Evolutionary conservation across 257 asterid genomes (phyloP), one percentile per base, ranked within the genome.

Genomic region (Jacaranda mimosifolia): DNA sequence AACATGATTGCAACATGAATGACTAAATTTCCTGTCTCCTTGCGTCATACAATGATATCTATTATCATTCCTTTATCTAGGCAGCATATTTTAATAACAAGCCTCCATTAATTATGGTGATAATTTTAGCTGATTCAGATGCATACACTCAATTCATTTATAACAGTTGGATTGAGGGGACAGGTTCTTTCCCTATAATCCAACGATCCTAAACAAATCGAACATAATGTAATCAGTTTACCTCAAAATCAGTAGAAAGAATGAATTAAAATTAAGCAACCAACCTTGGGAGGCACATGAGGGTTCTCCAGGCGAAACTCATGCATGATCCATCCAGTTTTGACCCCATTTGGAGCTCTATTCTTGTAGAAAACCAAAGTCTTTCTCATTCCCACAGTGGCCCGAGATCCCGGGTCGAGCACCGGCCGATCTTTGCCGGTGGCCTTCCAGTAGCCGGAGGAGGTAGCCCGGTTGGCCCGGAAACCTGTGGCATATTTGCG

Each of bases 301-400:
- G 94, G 97, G 73, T 89, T 88, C 55, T 94, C 93, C 0, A 94
- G 89, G 60, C 98, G 97, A 87, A 90, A 94, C 79, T 94, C 98
- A 75, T 92, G 97, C 97, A 92, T 92, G 74, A 94, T 90, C 98
- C 98, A 94, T 55, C 88, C 96, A 10, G 93, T 88, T 82, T 94
- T 94, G 71, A 85, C 77, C 62, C 98, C 97, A 73, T 92, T 89
- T 1, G 98, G 98, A 60, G 98, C 98, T 81, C 97, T 85, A 75
- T 88, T 87, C 80, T 55, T 83, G 96, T 94, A 92, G 73, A 94
- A 94, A 32, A 94, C 98, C 72, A 94, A 70, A 4, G 98, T 94
- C 80, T 94, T 94, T 74, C 97, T 92, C 98, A 94, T 94, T 15
- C 98, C 98, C 18, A 91, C 93, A 0, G 83, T 63, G 1, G 73